Evolutionary conservation across 768 basidiomycete genomes (phyloP).

Genomic region (Podaxis pistillaris): DNA sequence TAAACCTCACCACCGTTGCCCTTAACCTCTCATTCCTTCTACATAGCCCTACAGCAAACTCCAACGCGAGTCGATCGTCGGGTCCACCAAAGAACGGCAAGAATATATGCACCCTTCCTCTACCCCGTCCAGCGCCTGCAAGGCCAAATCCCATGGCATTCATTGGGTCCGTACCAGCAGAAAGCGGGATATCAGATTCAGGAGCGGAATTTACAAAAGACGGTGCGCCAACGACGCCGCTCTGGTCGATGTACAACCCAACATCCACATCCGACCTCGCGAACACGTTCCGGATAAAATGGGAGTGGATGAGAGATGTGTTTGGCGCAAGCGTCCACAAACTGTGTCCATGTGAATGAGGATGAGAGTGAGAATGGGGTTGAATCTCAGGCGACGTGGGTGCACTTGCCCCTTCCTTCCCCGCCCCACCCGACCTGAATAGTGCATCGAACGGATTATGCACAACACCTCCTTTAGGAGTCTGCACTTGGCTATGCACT

Average conservation of each 20-base stretch:
- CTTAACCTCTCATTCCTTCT: conserved; percentile 53
- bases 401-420: conserved; percentile 27
- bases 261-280: conserved; percentile 70
- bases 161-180: conserved; percentile 11
- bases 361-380: conserved; percentile 20
- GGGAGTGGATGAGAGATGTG: conserved; percentile 63
- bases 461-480: conserved; percentile 11
- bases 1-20: conserved; percentile 74
- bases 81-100: conserved; percentile 94
- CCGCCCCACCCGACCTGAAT: conserved; percentile 37
- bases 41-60: conserved; percentile 84
- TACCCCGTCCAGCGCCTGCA: conserved; percentile 5
- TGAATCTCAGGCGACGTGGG: neutral
- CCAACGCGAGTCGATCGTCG: conserved; percentile 85
- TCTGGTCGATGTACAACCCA: conserved; percentile 78
- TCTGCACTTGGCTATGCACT: neutral
- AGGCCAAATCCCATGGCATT: neutral
- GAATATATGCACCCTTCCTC: conserved; percentile 58
- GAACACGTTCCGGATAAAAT: conserved; percentile 84
- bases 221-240: conserved; percentile 28
- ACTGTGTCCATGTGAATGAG: neutral
- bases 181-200: neutral
- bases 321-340: neutral
- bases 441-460: conserved; percentile 73
- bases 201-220: neutral